A percentile compares a stretch with the other conserved stretches of the same genome.
Conservation (phyloP, 257 asterid species). For the Salvia splendens region DNA sequence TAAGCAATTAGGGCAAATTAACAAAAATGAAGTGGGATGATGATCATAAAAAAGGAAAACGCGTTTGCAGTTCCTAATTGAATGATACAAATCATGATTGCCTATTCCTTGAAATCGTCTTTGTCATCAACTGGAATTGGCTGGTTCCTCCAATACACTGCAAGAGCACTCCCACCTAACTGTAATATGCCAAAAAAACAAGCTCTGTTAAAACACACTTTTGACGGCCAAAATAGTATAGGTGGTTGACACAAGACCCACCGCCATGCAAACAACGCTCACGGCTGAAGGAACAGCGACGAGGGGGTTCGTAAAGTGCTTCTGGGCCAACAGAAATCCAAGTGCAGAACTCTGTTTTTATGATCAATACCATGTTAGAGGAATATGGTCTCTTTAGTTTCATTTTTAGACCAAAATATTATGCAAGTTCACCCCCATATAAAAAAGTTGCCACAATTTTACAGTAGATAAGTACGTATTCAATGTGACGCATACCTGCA, state of each 20-base stretch:
- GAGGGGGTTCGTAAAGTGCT: conserved; percentile 91
- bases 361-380: conserved; percentile 6
- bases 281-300: conserved; percentile 98
- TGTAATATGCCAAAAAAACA: conserved; percentile 31
- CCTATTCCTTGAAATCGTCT: conserved; percentile 90
- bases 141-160: conserved; percentile 91
- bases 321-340: conserved; percentile 89
- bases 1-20: background rate
- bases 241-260: conserved; percentile 32
- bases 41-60: background rate
- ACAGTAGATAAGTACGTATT: background rate
- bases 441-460: conserved; percentile 11
- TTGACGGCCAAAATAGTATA: too few relatives aligned
- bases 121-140: conserved; percentile 83
- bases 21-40: background rate
- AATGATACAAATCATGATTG: background rate
- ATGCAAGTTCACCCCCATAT: conserved; percentile 18
- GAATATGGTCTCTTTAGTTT: background rate
- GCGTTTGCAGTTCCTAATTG: background rate
- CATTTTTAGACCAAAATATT: background rate
- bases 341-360: conserved; percentile 85
- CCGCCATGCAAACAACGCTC: conserved; percentile 99
- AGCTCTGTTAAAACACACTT: too few relatives aligned
- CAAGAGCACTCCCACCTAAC: conserved; percentile 98
- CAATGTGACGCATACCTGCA: conserved; percentile 66